These are phyloP conservation scores for Sporothrix mexicana DNA, from an alignment of 2,329 filamentous ascomycete species.

Conservation along the genomic window DNA sequence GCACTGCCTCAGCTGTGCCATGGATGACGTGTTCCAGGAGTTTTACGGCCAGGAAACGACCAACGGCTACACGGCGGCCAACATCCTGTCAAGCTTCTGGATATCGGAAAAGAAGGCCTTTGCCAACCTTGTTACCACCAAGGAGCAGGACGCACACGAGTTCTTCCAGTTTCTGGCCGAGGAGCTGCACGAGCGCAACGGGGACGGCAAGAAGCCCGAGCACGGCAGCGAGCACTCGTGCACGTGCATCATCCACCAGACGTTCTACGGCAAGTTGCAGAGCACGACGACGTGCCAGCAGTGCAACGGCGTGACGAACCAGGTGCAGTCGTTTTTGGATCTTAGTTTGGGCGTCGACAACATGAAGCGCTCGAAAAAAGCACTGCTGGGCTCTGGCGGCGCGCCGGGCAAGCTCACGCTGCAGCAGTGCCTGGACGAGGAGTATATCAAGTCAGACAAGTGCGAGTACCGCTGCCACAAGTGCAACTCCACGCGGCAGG, in stretches of 20 bases:
- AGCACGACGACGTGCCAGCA: constrained; percentile 90
- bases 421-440: constrained; percentile 77
- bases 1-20: constrained; percentile 71
- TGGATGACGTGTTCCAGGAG: constrained; percentile 76
- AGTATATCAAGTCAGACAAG: constrained; percentile 85
- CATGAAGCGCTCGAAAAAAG: constrained; percentile 62
- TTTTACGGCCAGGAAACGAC: constrained; percentile 77
- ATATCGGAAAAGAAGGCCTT: constrained; percentile 76
- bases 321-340: constrained; percentile 88
- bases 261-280: constrained; percentile 90
- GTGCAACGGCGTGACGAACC: constrained; percentile 80
- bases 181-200: constrained; percentile 83
- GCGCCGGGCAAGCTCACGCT: constrained; percentile 61
- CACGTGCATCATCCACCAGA: constrained; percentile 90
- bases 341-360: constrained; percentile 85
- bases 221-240: constrained; percentile 69
- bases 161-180: constrained; percentile 96
- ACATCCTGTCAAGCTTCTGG: constrained; percentile 89
- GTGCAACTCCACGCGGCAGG: constrained; percentile 78
- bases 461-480: constrained; percentile 87
- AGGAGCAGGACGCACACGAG: constrained; percentile 96
- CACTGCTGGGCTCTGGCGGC: background rate
- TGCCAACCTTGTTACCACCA: constrained; percentile 82
- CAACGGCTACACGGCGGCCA: constrained; percentile 88
- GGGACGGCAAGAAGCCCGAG: constrained; percentile 68